Base-by-base conservation (phyloP, 306 rosid species). In the Trifolium dubium region DNA sequence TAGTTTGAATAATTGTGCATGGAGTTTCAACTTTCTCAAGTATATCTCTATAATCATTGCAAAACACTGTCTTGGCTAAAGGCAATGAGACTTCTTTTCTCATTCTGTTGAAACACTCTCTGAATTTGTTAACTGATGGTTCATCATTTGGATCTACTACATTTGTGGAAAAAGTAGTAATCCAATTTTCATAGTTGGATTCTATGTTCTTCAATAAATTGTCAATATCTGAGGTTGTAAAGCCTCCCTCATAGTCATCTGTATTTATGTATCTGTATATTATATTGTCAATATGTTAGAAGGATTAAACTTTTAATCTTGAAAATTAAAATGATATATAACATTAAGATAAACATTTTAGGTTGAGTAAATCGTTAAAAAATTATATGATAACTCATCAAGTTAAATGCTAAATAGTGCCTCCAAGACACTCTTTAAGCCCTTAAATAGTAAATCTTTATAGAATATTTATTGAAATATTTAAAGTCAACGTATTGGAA, bases 241-340 rank as follows among this genome's bases (percentile, higher is more conserved):
- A 82, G 4, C 99, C 99, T 4, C 99, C 97, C 68, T 92, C 89
- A 18, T 94, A 94, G 28, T 75, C 96, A 29, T 82, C 93, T 29
- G 78, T 78, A 31, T 94, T 92, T 28, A 86, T 13, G 69, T 83
- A 94, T 86, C 99, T 94, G 67, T 31, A 59, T 75, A 28, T 28
- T 17, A 29, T 65, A 46, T 65, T 58, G 73, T 41, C 61, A 83
- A 56, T 1, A 80, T 13, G 68, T 80, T 62, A 62, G 46, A 74
- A 71, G 32, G 37, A 69, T 46, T 39, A 41, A 17, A 37, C 1
- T 63, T 39, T 44, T 67, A 13, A 5, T 46, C 17, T 30, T 77
- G 4, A 34, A 37, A 43, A 54, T 28, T 18, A 19, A 9, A 54
- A 19, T 32, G 35, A 32, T 32, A 32, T 32, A 32, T 32, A 5